Conservation (phyloP, 1,139 yeast species). For the Protomyces pachydermus region DNA sequence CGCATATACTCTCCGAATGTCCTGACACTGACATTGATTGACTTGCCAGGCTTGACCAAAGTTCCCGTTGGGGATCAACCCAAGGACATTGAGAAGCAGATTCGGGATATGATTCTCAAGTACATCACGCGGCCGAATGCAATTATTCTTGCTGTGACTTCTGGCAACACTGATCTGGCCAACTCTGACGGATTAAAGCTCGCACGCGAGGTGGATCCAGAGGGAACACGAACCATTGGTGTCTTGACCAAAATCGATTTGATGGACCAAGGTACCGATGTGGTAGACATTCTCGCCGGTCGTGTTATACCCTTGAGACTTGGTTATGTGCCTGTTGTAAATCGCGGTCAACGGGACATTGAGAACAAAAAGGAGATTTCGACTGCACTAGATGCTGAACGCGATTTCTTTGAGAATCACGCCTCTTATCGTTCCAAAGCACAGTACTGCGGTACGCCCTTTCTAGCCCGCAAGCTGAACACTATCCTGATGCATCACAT, state of each 20-base stretch:
- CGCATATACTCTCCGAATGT: slow-evolving; percentile 96
- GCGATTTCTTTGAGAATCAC: slow-evolving; percentile 75
- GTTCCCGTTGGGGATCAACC: slow-evolving; percentile 99
- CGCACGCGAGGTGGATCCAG: slow-evolving; percentile 97
- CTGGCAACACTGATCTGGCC: slow-evolving; percentile 96
- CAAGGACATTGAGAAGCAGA: slow-evolving; percentile 90
- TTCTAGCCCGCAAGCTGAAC: slow-evolving; percentile 86
- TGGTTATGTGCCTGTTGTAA: slow-evolving; percentile 95
- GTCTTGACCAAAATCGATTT: slow-evolving; percentile 93
- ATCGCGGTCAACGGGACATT: slow-evolving; percentile 96
- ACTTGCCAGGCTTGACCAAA: slow-evolving; percentile 94
- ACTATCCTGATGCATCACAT: slow-evolving; percentile 87
- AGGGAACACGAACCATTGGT: slow-evolving; percentile 90
- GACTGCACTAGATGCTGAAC: slow-evolving; percentile 80
- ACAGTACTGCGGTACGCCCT: slow-evolving; percentile 92
- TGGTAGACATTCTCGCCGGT: slow-evolving; percentile 91
- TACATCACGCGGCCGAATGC: slow-evolving; percentile 95
- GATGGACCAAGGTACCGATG: slow-evolving; percentile 99
- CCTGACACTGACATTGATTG: slow-evolving; percentile 88
- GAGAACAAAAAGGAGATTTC: slow-evolving; percentile 80
- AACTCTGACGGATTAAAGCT: slow-evolving; percentile 93
- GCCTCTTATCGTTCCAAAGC: slow-evolving; percentile 94
- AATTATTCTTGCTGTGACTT: slow-evolving; percentile 88
- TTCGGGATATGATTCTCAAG: slow-evolving; percentile 88
- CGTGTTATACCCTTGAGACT: slow-evolving; percentile 90